These are phyloP conservation scores for Rhododendron vialii DNA, from an alignment of 148 eudicot genomes.

Conservation along the genomic window DNA sequence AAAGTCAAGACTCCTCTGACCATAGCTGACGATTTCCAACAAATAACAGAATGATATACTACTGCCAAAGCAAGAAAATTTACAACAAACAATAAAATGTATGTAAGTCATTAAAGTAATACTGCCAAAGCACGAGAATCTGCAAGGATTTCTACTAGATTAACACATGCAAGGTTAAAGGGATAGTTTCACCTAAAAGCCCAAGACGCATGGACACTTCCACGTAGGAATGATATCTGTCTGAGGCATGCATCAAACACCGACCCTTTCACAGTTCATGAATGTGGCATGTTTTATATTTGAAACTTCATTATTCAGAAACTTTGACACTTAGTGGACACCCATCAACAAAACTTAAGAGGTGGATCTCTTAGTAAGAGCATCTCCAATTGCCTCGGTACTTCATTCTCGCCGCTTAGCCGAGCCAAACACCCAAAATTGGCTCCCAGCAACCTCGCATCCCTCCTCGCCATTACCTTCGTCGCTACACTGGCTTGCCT, in stretches of 20 bases:
- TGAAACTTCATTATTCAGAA: neutral
- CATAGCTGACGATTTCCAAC: neutral
- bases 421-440: too few species aligned
- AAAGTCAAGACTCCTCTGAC: neutral
- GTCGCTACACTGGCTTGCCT: too few species aligned
- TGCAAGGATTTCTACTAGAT: constrained; percentile 1
- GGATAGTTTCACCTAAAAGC: neutral
- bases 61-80: neutral
- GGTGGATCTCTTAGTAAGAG: neutral
- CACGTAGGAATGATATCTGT: neutral
- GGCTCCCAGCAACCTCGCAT: too few species aligned
- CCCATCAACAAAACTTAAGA: neutral
- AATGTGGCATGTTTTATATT: neutral
- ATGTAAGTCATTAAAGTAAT: neutral
- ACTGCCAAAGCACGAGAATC: constrained; percentile 4
- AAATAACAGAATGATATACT: neutral
- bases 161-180: neutral
- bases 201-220: neutral
- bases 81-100: neutral
- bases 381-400: too few species aligned
- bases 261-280: neutral
- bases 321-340: neutral
- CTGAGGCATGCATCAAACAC: neutral
- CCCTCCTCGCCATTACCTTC: too few species aligned
- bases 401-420: too few species aligned